Percentiles rank a stretch among this genome's conserved stretches.
These are phyloP conservation scores for Gossypium herbaceum DNA, from an alignment of 345 rosid species.

Conservation along the genomic window DNA sequence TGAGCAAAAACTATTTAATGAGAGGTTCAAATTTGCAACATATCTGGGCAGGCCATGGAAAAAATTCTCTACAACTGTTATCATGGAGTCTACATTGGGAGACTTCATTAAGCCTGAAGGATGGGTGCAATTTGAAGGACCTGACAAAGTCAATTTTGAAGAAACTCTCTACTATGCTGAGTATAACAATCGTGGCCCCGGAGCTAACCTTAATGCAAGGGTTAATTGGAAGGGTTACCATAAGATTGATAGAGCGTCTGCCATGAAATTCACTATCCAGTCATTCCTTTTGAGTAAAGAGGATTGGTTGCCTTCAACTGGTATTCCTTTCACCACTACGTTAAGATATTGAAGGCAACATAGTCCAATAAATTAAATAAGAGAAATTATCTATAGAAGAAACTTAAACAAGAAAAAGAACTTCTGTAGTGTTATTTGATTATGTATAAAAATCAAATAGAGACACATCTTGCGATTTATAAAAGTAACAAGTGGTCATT, in stretches of 20 bases:
- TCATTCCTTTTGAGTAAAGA: background rate
- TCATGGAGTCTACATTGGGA: constrained; percentile 51
- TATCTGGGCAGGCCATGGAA: constrained; percentile 68
- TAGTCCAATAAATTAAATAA: background rate
- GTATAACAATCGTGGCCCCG: background rate
- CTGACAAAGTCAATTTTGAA: background rate
- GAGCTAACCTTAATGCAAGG: background rate
- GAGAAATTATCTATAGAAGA: background rate
- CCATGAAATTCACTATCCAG: background rate
- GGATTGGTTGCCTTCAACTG: background rate
- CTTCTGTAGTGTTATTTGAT: too few relatives aligned
- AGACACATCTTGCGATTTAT: too few relatives aligned
- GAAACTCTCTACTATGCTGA: background rate
- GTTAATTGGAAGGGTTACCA: background rate
- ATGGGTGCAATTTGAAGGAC: constrained; percentile 21
- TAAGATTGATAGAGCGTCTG: background rate
- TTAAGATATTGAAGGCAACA: background rate
- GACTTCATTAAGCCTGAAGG: constrained; percentile 56
- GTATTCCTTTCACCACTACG: background rate
- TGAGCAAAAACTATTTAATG: constrained; percentile 32
- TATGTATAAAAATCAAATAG: too few relatives aligned
- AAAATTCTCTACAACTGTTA: constrained; percentile 33
- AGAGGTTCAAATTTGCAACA: constrained; percentile 28
- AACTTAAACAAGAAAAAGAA: too few relatives aligned
- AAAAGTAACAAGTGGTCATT: too few relatives aligned